Percentiles rank a stretch among this genome's conserved stretches.
Conservation (phyloP, 805 yeast genomes). For the Blastobotrys muscicola region DNA sequence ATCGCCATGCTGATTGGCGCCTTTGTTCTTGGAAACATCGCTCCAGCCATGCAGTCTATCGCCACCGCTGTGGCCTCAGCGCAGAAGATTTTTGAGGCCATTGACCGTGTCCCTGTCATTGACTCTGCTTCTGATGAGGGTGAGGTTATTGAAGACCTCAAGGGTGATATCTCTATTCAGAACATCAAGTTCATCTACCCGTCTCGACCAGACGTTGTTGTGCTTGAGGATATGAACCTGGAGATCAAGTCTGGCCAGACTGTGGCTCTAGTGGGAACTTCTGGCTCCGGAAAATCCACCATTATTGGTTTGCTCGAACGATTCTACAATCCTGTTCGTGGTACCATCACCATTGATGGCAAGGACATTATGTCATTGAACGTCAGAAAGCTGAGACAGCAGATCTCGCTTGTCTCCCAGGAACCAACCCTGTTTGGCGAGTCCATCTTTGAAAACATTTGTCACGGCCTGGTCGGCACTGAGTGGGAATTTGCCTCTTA, state of each 20-base stretch:
- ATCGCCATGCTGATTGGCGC: conserved; percentile 36
- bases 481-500: conserved; percentile 46
- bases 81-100: conserved; percentile 33
- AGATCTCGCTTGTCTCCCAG: conserved; percentile 88
- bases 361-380: conserved; percentile 67
- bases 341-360: conserved; percentile 74
- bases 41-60: conserved; percentile 32
- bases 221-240: conserved; percentile 65
- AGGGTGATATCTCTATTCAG: conserved; percentile 69
- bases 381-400: conserved; percentile 60
- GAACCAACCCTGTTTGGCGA: conserved; percentile 92
- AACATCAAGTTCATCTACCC: conserved; percentile 88
- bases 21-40: conserved; percentile 32
- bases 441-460: conserved; percentile 74
- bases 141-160: conserved; percentile 16
- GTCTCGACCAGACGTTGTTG: conserved; percentile 65
- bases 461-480: conserved; percentile 72
- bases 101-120: conserved; percentile 33
- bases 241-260: conserved; percentile 80
- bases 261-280: conserved; percentile 92
- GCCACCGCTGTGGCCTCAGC: conserved; percentile 34
- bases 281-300: conserved; percentile 94
- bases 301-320: conserved; percentile 75
- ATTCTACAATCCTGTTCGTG: conserved; percentile 71
- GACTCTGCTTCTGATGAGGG: conserved; percentile 27